Conservation (phyloP, 1,284 basidiomycete species). For the Trichosporon coremiiforme region DNA sequence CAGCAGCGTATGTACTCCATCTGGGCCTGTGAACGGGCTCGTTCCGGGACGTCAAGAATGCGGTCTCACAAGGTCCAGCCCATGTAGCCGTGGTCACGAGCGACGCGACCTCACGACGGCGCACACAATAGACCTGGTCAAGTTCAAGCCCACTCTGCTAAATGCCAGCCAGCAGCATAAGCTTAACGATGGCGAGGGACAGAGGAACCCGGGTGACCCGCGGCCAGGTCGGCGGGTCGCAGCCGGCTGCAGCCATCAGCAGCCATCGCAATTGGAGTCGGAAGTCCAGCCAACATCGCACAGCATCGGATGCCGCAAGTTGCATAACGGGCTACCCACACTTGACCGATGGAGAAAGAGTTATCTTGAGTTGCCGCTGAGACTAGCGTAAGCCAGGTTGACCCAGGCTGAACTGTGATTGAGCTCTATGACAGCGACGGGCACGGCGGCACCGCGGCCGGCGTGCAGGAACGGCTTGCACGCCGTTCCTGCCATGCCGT, state of each 20-base stretch:
- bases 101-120: conserved; percentile 3
- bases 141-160: too few relatives aligned
- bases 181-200: not conserved
- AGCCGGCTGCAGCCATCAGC: not conserved
- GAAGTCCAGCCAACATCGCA: not conserved
- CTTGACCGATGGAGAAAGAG: not conserved
- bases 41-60: too few relatives aligned
- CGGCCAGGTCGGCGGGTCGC: not conserved
- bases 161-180: not conserved
- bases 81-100: too few relatives aligned
- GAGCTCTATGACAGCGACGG: not conserved
- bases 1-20: not conserved
- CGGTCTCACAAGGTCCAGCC: too few relatives aligned
- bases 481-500: not conserved
- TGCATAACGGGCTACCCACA: not conserved
- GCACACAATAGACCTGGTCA: not conserved
- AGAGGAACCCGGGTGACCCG: not conserved
- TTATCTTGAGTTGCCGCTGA: conserved; percentile 3
- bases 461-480: not conserved
- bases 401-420: not conserved
- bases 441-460: not conserved
- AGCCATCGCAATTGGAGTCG: not conserved
- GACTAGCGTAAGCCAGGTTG: not conserved
- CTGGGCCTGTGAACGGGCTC: not conserved
- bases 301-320: not conserved